A percentile compares a stretch with the other conserved stretches of the same genome.
These are phyloP conservation scores for Apiotrichum laibachii DNA, from an alignment of 1,284 basidiomycete species.

Conservation along the genomic window DNA sequence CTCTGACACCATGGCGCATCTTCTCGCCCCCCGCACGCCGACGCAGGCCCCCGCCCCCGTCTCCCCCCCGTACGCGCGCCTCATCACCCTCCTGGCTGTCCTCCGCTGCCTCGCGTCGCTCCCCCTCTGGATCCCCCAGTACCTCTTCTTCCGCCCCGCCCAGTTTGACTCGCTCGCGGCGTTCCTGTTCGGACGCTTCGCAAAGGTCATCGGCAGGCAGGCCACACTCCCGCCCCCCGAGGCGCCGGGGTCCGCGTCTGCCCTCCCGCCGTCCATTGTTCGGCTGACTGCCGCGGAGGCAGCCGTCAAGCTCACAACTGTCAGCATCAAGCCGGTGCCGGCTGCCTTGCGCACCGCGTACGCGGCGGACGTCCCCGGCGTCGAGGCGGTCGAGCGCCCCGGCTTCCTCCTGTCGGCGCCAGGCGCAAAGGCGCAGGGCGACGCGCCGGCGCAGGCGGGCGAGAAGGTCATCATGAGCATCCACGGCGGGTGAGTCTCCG, in stretches of 20 bases:
- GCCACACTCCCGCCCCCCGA: constrained; percentile 2
- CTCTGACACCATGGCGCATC: too few relatives aligned
- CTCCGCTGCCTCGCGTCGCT: neutral
- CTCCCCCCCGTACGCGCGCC: neutral
- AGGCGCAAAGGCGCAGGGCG: neutral
- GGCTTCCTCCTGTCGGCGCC: constrained; percentile 21
- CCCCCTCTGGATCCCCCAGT: constrained; percentile 4
- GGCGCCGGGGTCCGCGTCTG: neutral
- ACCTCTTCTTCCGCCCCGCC: neutral
- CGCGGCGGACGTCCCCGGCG: neutral
- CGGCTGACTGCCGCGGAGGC: neutral
- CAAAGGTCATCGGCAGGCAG: neutral
- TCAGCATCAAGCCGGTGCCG: neutral
- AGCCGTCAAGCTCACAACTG: neutral
- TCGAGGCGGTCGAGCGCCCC: neutral
- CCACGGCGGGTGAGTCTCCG: constrained; percentile 30
- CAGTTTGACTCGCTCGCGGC: neutral
- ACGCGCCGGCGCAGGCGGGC: constrained; percentile 12
- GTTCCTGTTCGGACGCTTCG: neutral
- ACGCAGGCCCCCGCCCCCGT: neutral
- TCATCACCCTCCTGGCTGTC: neutral
- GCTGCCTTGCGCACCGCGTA: constrained; percentile 1
- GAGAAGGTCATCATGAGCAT: constrained; percentile 29
- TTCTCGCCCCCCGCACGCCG: too few relatives aligned
- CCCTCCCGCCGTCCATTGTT: neutral